These are phyloP conservation scores for Cytospora piceae DNA, from an alignment of 2,329 filamentous ascomycete species.

Conservation along the genomic window DNA sequence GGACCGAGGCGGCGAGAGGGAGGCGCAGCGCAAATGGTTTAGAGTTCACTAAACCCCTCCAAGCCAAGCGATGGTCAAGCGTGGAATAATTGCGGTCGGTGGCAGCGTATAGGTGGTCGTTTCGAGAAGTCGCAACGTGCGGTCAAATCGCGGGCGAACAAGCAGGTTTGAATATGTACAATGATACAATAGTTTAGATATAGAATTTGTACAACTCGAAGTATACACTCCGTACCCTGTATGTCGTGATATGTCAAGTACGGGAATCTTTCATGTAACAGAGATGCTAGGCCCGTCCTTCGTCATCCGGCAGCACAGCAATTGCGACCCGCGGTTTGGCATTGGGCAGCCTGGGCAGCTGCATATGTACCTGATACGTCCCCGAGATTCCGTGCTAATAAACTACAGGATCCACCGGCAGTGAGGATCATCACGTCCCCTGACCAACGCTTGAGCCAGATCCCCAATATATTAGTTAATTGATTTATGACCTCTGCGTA, in stretches of 20 bases:
- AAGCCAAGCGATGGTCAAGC: conserved; percentile 3
- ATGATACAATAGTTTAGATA: background rate
- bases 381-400: background rate
- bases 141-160: background rate
- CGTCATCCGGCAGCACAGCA: background rate
- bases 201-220: background rate
- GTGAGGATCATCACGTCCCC: background rate
- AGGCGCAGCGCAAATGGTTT: conserved; percentile 5
- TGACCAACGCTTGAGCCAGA: background rate
- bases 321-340: background rate
- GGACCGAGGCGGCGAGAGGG: background rate
- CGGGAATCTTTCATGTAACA: no score
- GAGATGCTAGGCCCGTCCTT: background rate
- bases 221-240: background rate
- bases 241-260: background rate
- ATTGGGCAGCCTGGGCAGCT: conserved; percentile 1
- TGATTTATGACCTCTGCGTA: background rate
- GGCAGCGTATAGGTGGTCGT: background rate
- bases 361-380: background rate
- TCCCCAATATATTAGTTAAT: background rate
- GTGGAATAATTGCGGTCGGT: conserved; percentile 7
- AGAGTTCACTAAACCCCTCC: conserved; percentile 17
- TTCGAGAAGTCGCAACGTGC: background rate
- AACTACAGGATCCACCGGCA: background rate
- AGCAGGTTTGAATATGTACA: background rate